Percentiles rank a stretch among this genome's conserved stretches.
phyloP scores from a whole-genome alignment of 345 rosid species.

The Euphorbia tirucalli region DNA sequence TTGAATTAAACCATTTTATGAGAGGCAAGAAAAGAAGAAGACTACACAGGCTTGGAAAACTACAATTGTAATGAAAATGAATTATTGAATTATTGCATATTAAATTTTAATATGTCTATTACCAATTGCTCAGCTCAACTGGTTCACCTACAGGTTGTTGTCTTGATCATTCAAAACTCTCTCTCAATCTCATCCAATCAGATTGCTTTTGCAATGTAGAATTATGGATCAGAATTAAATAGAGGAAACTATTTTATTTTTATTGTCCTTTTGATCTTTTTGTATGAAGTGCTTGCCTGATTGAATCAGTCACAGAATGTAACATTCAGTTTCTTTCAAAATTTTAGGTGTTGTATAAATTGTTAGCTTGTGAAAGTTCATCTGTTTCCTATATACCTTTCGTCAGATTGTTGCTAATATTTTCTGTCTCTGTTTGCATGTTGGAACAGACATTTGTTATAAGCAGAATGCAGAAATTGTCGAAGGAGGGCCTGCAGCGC shows the following conservation, averaged over 20 bases:
- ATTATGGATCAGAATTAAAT: not conserved
- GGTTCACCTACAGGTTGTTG: not conserved
- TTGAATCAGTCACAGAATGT: constrained; percentile 4
- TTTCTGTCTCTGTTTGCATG: constrained; percentile 4
- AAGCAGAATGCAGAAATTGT: constrained; percentile 83
- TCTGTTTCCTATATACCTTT: not conserved
- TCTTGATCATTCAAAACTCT: not conserved
- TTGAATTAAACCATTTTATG: not conserved
- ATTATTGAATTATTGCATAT: not conserved
- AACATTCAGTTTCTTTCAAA: not conserved
- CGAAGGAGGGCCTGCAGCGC: constrained; percentile 95
- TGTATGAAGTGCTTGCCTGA: not conserved
- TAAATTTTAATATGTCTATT: not conserved
- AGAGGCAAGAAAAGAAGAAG: not conserved
- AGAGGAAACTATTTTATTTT: not conserved
- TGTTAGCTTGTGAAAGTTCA: not conserved
- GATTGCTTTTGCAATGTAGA: not conserved
- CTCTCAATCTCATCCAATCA: not conserved
- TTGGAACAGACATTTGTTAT: constrained; percentile 71
- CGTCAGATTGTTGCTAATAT: not conserved
- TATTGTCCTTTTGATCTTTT: not conserved
- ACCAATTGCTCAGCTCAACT: not conserved
- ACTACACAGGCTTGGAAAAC: not conserved
- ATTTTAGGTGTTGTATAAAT: not conserved
- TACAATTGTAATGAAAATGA: not conserved